Evolutionary conservation across 225 moss, liverwort and hornwort species (phyloP).

Genomic region (Asterella californica): DNA sequence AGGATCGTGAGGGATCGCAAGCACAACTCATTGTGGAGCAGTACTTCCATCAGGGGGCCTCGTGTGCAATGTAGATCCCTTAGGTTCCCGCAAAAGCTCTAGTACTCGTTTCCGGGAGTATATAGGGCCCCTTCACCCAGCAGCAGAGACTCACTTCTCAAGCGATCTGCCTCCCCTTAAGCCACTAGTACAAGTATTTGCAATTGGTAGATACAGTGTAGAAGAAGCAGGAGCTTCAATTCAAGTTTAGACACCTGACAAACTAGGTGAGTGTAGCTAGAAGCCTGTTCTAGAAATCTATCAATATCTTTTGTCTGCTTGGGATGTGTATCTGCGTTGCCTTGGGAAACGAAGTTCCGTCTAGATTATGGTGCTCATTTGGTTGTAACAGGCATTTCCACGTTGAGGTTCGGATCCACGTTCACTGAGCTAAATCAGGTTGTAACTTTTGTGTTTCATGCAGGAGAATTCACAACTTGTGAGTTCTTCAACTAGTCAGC

Average conservation of each 20-base stretch:
- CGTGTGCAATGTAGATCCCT: background rate
- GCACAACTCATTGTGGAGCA: background rate
- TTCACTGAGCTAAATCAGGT: background rate
- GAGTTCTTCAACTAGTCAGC: background rate
- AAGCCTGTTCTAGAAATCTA: background rate
- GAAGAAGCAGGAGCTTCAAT: background rate
- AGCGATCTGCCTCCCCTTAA: background rate
- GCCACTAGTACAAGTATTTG: background rate
- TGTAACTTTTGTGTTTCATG: background rate
- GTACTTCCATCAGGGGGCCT: background rate
- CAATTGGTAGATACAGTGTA: background rate
- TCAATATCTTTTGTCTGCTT: background rate
- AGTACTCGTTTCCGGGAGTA: slow-evolving; percentile 4
- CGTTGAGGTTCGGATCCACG: background rate
- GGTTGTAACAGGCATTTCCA: background rate
- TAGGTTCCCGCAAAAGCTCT: background rate
- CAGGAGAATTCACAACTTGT: background rate
- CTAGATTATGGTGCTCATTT: background rate
- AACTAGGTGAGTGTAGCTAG: background rate
- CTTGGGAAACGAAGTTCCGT: background rate
- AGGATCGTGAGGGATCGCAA: background rate
- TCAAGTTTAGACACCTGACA: background rate
- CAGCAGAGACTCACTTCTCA: background rate
- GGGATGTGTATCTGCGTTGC: background rate
- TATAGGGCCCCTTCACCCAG: background rate